Evolutionary conservation across 768 basidiomycete genomes (phyloP), one percentile per base, ranked within the genome.

Genomic region (Terana coerulea): DNA sequence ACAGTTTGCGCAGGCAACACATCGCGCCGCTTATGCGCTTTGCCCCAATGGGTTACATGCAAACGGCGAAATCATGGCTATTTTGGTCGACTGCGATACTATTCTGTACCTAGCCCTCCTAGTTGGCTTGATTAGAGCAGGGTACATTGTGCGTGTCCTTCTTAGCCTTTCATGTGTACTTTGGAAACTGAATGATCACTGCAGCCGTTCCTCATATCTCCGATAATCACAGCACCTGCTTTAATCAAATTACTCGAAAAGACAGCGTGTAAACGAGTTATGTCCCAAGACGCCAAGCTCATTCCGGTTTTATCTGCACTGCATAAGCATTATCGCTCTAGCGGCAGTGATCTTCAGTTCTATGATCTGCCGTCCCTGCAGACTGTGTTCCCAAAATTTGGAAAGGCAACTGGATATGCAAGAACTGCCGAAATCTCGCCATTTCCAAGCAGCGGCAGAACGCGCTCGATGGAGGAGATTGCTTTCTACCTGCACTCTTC

Each of bases 211-310:
- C 70, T 69, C 2, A 60, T 72, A 34, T 67, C 69, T 2, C 55
- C 60, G 2, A 59, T 68, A 2, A 70, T 69, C 54, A 69, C 73
- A 9, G 62, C 58, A 30, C 55, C 53, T 14, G 72, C 69, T 1
- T 57, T 75, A 3, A 64, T 63, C 1, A 69, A 74, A 54, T 60
- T 75, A 3, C 55, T 73, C 8, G 48, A 54, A 42, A 51, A 51
- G 44, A 55, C 54, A 19, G 3, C 30, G 1, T 37, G 49, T 33
- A 50, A 53, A 17, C 53, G 47, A 14, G 47, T 58, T 14, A 28
- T 58, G 24, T 30, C 46, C 3, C 49, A 55, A 24, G 15, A 43
- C 17, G 8, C 35, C 14, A 29, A 51, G 3, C 34, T 51, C 17
- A n/a, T 28, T 5, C 11, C 24, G 3, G 36, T 52, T 15, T 26